These are phyloP conservation scores for Lasiodiplodia citricola DNA, from an alignment of 2,329 filamentous ascomycete genomes.

Conservation along the genomic window DNA sequence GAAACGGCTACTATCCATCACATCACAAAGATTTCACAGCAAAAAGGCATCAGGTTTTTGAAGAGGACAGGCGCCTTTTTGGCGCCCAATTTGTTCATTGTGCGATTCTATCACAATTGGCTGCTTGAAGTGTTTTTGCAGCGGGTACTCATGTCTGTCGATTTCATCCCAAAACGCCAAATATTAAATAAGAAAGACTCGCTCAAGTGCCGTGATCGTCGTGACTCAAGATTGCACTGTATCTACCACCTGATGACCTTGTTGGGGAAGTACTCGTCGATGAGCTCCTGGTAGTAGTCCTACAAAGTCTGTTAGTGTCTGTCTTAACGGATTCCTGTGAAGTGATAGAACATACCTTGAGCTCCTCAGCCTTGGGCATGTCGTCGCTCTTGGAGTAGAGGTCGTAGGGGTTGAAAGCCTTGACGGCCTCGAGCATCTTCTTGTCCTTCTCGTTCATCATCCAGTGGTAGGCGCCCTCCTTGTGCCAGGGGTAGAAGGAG, in stretches of 20 bases:
- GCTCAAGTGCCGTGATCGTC: conserved; percentile 9
- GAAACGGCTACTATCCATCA: neutral
- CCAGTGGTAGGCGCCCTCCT: conserved; percentile 76
- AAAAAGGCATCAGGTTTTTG: neutral
- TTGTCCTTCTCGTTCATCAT: conserved; percentile 85
- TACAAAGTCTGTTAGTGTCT: conserved; percentile 36
- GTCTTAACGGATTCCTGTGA: neutral
- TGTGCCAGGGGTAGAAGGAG: conserved; percentile 92
- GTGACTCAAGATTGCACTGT: neutral
- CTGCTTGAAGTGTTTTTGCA: conserved; percentile 14
- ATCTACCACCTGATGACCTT: conserved; percentile 71
- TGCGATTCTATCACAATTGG: conserved; percentile 20
- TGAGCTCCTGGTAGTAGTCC: conserved; percentile 76
- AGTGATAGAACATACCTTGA: conserved; percentile 63
- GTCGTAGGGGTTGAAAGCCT: conserved; percentile 90
- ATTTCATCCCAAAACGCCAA: conserved; percentile 14
- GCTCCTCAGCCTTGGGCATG: conserved; percentile 73
- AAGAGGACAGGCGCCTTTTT: neutral
- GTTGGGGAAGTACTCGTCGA: conserved; percentile 74
- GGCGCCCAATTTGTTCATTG: conserved; percentile 7
- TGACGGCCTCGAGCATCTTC: conserved; percentile 78
- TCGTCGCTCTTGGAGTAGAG: conserved; percentile 90
- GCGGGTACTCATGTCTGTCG: conserved; percentile 9
- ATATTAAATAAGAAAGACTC: neutral
- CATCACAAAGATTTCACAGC: neutral